These are phyloP conservation scores for Komagataella populi DNA, from an alignment of 805 yeast species.

Conservation along the genomic window DNA sequence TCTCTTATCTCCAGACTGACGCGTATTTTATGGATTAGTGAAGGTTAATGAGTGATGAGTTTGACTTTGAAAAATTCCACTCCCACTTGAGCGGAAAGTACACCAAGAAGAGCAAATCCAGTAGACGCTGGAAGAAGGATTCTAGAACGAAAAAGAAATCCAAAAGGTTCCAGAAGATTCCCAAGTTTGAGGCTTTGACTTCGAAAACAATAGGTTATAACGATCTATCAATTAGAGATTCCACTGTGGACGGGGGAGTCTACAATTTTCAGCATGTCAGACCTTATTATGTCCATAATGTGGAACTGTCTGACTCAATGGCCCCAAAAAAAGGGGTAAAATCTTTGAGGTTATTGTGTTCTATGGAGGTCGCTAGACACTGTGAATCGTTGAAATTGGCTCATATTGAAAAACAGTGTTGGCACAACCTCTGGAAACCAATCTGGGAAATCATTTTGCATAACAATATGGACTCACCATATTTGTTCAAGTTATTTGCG, in stretches of 20 bases:
- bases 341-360: slow-evolving; percentile 12
- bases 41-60: not conserved
- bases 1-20: not conserved
- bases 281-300: slow-evolving; percentile 3
- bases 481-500: slow-evolving; percentile 15
- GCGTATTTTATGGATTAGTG: not conserved
- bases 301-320: not conserved
- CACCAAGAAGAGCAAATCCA: not conserved
- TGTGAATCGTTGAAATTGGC: slow-evolving; percentile 7
- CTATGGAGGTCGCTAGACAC: slow-evolving; percentile 13
- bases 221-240: slow-evolving; percentile 1
- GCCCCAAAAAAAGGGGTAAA: not conserved
- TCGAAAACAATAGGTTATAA: not conserved
- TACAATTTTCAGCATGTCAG: slow-evolving; percentile 4
- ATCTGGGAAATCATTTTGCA: slow-evolving; percentile 19
- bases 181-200: not conserved
- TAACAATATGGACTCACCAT: slow-evolving; percentile 17
- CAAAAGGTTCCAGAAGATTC: not conserved
- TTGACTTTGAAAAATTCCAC: not conserved
- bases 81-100: not conserved
- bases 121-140: not conserved
- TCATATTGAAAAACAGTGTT: slow-evolving; percentile 11
- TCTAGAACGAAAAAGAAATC: not conserved
- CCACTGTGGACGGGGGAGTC: slow-evolving; percentile 4
- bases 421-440: slow-evolving; percentile 13